These are phyloP conservation scores for Eucalyptus curtisii DNA, from an alignment of 345 rosid species.

Conservation along the genomic window DNA sequence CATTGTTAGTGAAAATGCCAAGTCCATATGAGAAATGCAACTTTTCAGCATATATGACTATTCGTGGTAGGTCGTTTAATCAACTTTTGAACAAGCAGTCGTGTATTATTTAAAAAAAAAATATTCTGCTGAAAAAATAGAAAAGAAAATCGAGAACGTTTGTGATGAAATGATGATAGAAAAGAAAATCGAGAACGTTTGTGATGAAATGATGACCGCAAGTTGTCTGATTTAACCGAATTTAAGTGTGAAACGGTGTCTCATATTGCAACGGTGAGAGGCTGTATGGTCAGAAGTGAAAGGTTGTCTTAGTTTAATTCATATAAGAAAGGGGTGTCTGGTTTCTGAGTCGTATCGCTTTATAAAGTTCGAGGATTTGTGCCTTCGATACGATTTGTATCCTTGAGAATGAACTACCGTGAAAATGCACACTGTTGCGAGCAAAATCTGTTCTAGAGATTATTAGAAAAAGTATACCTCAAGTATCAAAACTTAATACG, in stretches of 20 bases:
- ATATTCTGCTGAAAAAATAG: not conserved
- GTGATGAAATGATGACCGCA: not conserved
- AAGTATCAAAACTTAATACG: rapidly evolving
- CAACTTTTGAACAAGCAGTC: not conserved
- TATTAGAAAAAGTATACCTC: no score
- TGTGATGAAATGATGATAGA: no score
- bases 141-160: not conserved
- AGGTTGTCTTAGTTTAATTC: not conserved
- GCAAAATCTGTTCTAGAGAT: not conserved
- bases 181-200: not conserved
- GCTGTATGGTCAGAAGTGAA: not conserved
- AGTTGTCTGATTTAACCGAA: not conserved
- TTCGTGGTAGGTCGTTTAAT: not conserved
- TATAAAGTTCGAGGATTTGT: not conserved
- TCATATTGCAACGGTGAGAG: not conserved
- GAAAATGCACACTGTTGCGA: not conserved
- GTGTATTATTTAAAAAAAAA: not conserved
- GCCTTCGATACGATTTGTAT: not conserved
- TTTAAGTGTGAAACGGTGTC: not conserved
- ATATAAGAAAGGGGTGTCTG: not conserved
- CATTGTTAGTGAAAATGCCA: not conserved
- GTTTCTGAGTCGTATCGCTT: not conserved
- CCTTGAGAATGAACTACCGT: not conserved
- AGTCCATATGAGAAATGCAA: not conserved
- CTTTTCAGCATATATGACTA: not conserved